These are phyloP conservation scores for Coniosporium apollinis DNA, from an alignment of 495 filamentous ascomycete species.

Conservation along the genomic window DNA sequence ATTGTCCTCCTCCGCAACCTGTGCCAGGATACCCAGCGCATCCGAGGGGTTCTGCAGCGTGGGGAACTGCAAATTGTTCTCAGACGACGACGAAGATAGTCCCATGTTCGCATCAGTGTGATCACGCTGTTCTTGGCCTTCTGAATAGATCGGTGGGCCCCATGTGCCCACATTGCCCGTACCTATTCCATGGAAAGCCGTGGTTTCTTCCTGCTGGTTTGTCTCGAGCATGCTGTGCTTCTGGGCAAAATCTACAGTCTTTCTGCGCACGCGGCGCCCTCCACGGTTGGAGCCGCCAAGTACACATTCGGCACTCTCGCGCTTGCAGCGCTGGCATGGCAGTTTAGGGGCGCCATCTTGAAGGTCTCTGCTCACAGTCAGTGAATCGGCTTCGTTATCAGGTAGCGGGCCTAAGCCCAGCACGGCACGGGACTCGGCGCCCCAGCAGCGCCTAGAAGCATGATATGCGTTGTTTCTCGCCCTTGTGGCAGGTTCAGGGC, in stretches of 20 bases:
- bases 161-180: conserved; percentile 13
- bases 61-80: conserved; percentile 22
- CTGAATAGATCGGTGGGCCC: conserved; percentile 16
- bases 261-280: conserved; percentile 40
- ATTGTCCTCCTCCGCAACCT: conserved; percentile 26
- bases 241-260: conserved; percentile 19
- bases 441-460: too few species aligned
- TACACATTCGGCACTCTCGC: conserved; percentile 41
- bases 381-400: too few species aligned
- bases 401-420: too few species aligned
- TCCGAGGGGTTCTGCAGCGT: conserved; percentile 31
- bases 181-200: conserved; percentile 10
- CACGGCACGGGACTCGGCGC: too few species aligned
- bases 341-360: conserved; percentile 25
- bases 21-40: conserved; percentile 30
- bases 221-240: conserved; percentile 3
- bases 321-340: conserved; percentile 42
- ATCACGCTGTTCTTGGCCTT: conserved; percentile 17
- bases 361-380: conserved; percentile 23
- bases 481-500: too few species aligned
- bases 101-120: conserved; percentile 14
- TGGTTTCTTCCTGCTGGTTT: conserved; percentile 4
- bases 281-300: conserved; percentile 45
- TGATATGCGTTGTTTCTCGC: too few species aligned
- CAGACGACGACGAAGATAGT: conserved; percentile 16